phyloP scores from a whole-genome alignment of 1,284 basidiomycete species.

The Xerocomus minutiporus region DNA sequence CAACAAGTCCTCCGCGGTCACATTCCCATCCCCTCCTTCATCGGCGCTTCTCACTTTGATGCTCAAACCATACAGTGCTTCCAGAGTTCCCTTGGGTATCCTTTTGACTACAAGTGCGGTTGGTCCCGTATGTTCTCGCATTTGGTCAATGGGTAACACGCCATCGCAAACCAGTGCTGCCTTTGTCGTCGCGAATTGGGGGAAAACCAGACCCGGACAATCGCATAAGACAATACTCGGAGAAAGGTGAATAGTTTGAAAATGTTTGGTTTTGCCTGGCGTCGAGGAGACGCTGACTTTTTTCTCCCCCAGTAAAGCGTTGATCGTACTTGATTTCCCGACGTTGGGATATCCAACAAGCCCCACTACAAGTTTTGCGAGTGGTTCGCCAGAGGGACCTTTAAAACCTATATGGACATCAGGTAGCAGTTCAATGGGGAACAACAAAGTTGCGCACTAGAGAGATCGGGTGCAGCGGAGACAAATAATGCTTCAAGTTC shows the following conservation, averaged over 20 bases:
- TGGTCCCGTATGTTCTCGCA: constrained; percentile 92
- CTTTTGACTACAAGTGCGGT: constrained; percentile 76
- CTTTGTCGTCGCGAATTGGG: constrained; percentile 94
- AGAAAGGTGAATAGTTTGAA: constrained; percentile 95
- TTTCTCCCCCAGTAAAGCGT: constrained; percentile 92
- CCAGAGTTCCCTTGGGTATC: constrained; percentile 82
- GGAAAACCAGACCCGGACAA: constrained; percentile 98
- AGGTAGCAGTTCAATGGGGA: not conserved
- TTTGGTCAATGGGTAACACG: constrained; percentile 96
- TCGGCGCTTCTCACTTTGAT: constrained; percentile 69
- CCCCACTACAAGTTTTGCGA: constrained; percentile 79
- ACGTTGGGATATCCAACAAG: constrained; percentile 99
- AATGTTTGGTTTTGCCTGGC: constrained; percentile 99
- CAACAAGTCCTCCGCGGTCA: constrained; percentile 82
- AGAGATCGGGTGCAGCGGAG: constrained; percentile 71
- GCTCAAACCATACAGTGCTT: constrained; percentile 84
- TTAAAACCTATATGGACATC: constrained; percentile 66
- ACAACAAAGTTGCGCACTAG: constrained; percentile 42
- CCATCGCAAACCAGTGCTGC: constrained; percentile 97
- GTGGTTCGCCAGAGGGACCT: constrained; percentile 55
- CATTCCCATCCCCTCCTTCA: constrained; percentile 80
- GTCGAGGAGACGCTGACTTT: constrained; percentile 97
- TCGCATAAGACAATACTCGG: constrained; percentile 90
- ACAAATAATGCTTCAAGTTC: constrained; percentile 90
- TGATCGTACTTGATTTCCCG: constrained; percentile 96